Evolutionary conservation across 306 rosid genomes (phyloP), one percentile per base, ranked within the genome.

Genomic region (Dryas drummondii): DNA sequence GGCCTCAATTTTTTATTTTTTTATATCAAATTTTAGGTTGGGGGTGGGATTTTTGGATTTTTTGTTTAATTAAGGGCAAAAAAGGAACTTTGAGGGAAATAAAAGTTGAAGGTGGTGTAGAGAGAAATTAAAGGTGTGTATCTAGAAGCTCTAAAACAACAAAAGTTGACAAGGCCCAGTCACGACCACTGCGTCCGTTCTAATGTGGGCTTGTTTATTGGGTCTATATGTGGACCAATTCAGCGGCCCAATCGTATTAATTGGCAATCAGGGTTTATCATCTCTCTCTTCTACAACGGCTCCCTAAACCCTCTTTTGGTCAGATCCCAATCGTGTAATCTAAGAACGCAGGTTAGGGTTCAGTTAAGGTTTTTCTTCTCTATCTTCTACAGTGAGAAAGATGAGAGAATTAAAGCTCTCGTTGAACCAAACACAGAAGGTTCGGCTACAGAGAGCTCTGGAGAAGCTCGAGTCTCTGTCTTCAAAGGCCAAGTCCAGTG

Each of bases 341-440:
- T 77, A 55, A 61, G 3, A 26, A 46, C 68, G 45, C 45, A 1
- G 72, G 64, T 32, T 1, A 66, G 60, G 78, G 61, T 69, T 78
- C 51, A 37, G 50, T 61, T 60, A 56, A 68, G 81, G 72, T 12
- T 63, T 78, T 32, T 19, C 53, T 5, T 13, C 68, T 15, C 51
- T 3, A 42, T 48, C 40, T 9, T 13, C 40, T 0, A 13, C 50
- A 41, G 26, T 1, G 63, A 22, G 32, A 59, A 62, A 46, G 59
- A 77, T 82, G 89, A 73, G 82, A 70, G 84, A 71, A 17, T 51
- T 77, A 50, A 80, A 85, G 76, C 57, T 83, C 67, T 59, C 91
- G 7, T 82, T 91, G 83, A 91, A 84, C 86, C 90, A 91, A 84
- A 90, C 97, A 46, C 98, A 94, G 91, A 94, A 88, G 87, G 76